These are phyloP conservation scores for Eimeria acervulina DNA, from an alignment of 169 alveolate species.

Conservation along the genomic window DNA sequence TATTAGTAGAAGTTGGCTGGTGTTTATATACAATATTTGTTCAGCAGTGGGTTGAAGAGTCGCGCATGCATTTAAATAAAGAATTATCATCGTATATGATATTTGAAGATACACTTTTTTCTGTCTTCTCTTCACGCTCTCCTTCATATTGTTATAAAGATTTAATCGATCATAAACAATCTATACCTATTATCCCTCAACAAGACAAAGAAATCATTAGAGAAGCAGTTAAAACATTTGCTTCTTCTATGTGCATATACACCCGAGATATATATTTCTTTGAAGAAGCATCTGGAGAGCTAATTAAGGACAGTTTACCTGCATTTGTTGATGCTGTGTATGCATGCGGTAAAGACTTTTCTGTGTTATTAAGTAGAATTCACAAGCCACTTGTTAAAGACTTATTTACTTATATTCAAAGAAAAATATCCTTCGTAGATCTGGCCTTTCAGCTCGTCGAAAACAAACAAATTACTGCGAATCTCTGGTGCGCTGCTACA, in stretches of 20 bases:
- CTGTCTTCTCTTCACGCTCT: neutral
- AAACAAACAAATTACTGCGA: neutral
- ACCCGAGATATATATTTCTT: slow-evolving; percentile 51
- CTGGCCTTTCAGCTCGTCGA: slow-evolving; percentile 25
- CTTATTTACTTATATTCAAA: slow-evolving; percentile 10
- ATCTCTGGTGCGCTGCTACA: neutral
- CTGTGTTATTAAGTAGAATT: slow-evolving; percentile 10
- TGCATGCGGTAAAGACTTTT: slow-evolving; percentile 28
- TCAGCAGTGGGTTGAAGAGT: slow-evolving; percentile 79
- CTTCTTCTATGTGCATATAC: slow-evolving; percentile 48
- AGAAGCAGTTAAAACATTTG: neutral
- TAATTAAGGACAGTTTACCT: neutral
- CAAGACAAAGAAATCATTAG: too few species aligned
- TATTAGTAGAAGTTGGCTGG: slow-evolving; percentile 37
- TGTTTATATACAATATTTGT: neutral
- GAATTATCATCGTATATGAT: neutral
- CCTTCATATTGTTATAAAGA: neutral
- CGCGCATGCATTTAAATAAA: slow-evolving; percentile 34
- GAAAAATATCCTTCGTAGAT: slow-evolving; percentile 14
- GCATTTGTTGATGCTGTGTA: neutral
- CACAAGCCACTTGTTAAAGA: neutral
- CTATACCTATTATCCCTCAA: too few species aligned
- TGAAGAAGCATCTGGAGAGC: slow-evolving; percentile 30
- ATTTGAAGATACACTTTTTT: neutral
- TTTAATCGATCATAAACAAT: too few species aligned